A percentile compares a stretch with the other conserved stretches of the same genome.
Conservation (phyloP, 2,329 filamentous ascomycete genomes). For the Arthrobotrys megalospora region DNA sequence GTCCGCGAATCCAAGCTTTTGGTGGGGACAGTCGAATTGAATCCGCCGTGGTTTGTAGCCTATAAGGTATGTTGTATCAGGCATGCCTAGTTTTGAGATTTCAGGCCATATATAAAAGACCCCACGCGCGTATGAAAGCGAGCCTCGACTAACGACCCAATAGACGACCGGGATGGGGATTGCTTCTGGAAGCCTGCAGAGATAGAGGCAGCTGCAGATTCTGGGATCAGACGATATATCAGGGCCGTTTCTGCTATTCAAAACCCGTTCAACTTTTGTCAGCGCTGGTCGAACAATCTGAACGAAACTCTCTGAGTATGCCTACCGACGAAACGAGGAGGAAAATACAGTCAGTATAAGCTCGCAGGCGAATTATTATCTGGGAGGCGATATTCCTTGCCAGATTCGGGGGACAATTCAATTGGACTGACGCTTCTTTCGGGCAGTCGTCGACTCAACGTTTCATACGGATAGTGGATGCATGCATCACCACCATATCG, state of each 20-base stretch:
- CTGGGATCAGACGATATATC: conserved; percentile 6
- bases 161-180: neutral
- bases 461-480: no score
- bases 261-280: neutral
- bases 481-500: no score
- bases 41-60: neutral
- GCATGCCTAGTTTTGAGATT: conserved; percentile 21
- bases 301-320: neutral
- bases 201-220: neutral
- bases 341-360: neutral
- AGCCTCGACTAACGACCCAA: conserved; percentile 27
- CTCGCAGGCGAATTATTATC: neutral
- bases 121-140: conserved; percentile 14
- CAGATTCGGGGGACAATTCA: neutral
- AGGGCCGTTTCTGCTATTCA: neutral
- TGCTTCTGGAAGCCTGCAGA: conserved; percentile 7
- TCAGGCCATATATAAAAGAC: conserved; percentile 20
- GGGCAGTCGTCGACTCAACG: no score
- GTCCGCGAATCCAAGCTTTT: neutral
- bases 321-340: neutral
- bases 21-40: conserved; percentile 1
- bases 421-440: no score
- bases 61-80: conserved; percentile 27
- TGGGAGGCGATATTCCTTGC: neutral
- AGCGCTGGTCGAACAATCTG: neutral